Conservation (phyloP, 1,139 yeast species). For the Kazachstania sp. region DNA sequence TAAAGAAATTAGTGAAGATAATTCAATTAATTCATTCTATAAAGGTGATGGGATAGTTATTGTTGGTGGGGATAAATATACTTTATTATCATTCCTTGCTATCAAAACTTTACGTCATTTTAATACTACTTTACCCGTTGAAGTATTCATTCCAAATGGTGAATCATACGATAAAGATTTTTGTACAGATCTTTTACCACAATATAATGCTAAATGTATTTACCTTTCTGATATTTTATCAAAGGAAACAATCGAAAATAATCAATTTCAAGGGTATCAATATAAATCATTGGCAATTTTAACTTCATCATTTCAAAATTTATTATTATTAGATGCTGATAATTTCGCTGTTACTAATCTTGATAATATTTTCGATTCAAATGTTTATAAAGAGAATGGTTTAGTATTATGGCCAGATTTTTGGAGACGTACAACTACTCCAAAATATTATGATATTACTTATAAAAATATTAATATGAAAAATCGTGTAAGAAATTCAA, state of each 20-base stretch:
- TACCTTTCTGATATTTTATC: conserved; percentile 34
- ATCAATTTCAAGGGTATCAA: conserved; percentile 47
- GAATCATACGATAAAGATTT: conserved; percentile 43
- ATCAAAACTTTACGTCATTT: conserved; percentile 45
- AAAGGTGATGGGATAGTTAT: conserved; percentile 56
- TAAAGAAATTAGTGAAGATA: conserved; percentile 39
- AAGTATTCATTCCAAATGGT: conserved; percentile 54
- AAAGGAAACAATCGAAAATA: conserved; percentile 29
- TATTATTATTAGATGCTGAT: conserved; percentile 60
- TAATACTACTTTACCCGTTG: conserved; percentile 52
- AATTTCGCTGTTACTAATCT: conserved; percentile 51
- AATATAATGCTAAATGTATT: conserved; percentile 48
- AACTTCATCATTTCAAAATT: conserved; percentile 49
- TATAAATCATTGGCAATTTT: conserved; percentile 54
- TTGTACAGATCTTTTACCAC: conserved; percentile 45
- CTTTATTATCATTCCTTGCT: conserved; percentile 48
- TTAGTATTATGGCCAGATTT: conserved; percentile 77
- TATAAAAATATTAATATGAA: conserved; percentile 38
- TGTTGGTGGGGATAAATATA: conserved; percentile 54
- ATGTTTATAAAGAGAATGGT: conserved; percentile 51
- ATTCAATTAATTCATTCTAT: conserved; percentile 43
- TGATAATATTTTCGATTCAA: conserved; percentile 40
- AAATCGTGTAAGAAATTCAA: conserved; percentile 37
- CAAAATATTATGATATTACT: conserved; percentile 58
- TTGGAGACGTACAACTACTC: conserved; percentile 69